Evolutionary conservation across 345 rosid genomes (phyloP).

Genomic region (Aethionema arabicum): DNA sequence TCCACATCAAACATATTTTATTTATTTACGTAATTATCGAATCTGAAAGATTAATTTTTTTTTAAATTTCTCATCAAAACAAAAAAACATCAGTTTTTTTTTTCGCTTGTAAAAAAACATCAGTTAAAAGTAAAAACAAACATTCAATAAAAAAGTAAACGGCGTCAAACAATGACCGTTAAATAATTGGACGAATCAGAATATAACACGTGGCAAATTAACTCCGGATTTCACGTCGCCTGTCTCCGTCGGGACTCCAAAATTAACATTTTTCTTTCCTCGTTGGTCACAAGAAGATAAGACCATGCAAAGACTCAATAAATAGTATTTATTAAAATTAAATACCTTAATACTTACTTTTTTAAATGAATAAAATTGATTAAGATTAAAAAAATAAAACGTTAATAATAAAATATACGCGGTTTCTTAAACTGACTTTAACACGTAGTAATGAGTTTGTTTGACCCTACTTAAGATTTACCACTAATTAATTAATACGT

Average conservation of each 20-base stretch:
- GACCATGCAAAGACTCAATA: constrained; percentile 13
- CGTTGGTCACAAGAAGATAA: constrained; percentile 15
- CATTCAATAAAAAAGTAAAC: neutral
- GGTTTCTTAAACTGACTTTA: constrained; percentile 6
- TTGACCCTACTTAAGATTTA: neutral
- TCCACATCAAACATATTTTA: no score
- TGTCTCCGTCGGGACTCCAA: constrained; percentile 31
- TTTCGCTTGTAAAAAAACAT: no score
- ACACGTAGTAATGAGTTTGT: constrained; percentile 28
- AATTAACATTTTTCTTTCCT: constrained; percentile 24
- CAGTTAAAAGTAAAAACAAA: no score
- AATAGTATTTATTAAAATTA: no score
- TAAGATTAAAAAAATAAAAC: neutral
- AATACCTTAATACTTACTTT: no score
- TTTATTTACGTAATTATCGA: no score
- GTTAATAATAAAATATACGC: neutral
- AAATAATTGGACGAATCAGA: constrained; percentile 9
- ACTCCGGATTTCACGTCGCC: constrained; percentile 36
- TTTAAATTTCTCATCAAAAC: no score
- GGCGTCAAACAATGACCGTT: constrained; percentile 28
- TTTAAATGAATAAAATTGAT: no score
- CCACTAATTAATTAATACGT: constrained; percentile 11
- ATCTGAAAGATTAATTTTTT: no score
- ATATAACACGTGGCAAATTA: constrained; percentile 21
- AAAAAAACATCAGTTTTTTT: no score